Percentiles rank a stretch among this genome's conserved stretches.
phyloP scores from a whole-genome alignment of 2,329 filamentous ascomycete genomes.

The Incumbomyces lentus region DNA sequence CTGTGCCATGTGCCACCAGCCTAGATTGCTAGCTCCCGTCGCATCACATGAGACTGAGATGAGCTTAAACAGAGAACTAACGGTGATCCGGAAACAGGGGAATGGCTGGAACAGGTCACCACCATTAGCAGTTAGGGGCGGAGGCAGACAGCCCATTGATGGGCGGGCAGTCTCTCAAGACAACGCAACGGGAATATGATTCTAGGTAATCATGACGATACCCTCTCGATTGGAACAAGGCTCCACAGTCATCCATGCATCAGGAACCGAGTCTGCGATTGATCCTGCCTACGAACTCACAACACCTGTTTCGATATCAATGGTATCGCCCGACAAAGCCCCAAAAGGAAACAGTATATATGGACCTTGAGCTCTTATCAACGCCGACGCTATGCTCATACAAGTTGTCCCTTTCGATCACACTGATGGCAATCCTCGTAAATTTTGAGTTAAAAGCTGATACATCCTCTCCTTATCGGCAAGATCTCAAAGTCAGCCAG shows the following conservation, averaged over 20 bases:
- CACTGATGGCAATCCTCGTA: neutral
- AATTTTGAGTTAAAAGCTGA: neutral
- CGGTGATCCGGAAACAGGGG: no score
- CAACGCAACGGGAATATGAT: no score
- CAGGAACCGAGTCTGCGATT: no score
- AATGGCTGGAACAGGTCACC: no score
- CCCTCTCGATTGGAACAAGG: no score
- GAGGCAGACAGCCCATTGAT: no score
- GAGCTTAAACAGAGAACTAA: neutral
- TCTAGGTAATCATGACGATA: no score
- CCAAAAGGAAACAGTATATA: no score
- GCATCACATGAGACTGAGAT: conserved; percentile 1
- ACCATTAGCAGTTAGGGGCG: no score
- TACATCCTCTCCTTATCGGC: conserved; percentile 1
- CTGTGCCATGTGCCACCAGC: neutral
- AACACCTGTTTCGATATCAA: neutral
- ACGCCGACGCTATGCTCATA: conserved; percentile 7
- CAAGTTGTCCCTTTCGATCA: neutral
- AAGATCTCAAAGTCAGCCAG: no score
- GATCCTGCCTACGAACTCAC: neutral
- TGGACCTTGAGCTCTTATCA: neutral
- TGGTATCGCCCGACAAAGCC: neutral
- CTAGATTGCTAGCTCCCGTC: neutral
- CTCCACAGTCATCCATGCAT: no score
- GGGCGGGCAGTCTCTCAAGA: no score